A percentile compares a stretch with the other conserved stretches of the same genome.
Evolutionary conservation across 2,329 filamentous ascomycete genomes (phyloP).

Genomic region (Rugonectria rugulosa): DNA sequence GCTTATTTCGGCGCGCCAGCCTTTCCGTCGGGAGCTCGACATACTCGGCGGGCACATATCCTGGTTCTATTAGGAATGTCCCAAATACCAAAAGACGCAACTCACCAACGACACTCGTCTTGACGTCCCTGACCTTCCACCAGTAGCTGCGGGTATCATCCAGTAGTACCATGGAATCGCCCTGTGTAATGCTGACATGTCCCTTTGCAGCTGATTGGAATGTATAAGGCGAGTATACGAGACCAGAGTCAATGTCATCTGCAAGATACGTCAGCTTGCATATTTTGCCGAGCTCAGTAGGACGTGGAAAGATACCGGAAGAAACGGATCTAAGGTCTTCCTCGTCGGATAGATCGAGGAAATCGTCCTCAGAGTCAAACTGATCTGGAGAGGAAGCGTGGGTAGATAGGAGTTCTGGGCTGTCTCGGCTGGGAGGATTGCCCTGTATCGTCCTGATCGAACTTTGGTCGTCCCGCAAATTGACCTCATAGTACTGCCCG

Average conservation of each 20-base stretch:
- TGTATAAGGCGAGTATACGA: slow-evolving; percentile 97
- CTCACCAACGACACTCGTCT: slow-evolving; percentile 90
- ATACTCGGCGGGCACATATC: slow-evolving; percentile 95
- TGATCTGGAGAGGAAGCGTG: too few relatives aligned
- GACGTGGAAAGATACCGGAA: too few relatives aligned
- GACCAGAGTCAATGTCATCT: slow-evolving; percentile 99
- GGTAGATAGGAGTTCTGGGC: too few relatives aligned
- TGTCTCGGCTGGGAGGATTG: too few relatives aligned
- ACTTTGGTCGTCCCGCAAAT: too few relatives aligned
- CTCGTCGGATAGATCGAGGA: too few relatives aligned
- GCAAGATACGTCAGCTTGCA: too few relatives aligned
- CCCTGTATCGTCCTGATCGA: too few relatives aligned
- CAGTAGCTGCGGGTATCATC: slow-evolving; percentile 99
- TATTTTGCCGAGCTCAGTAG: too few relatives aligned
- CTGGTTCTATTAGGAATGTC: slow-evolving; percentile 54
- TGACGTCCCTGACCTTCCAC: slow-evolving; percentile 98
- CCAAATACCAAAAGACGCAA: slow-evolving; percentile 9
- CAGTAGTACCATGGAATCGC: slow-evolving; percentile 97
- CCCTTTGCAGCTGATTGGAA: slow-evolving; percentile 98
- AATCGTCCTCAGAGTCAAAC: too few relatives aligned
- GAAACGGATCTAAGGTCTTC: too few relatives aligned
- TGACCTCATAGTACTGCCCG: too few relatives aligned
- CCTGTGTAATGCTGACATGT: slow-evolving; percentile 97
- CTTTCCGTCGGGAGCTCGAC: slow-evolving; percentile 98
- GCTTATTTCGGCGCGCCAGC: slow-evolving; percentile 92